Percentiles rank a stretch among this genome's conserved stretches.
Evolutionary conservation across 2,329 filamentous ascomycete genomes (phyloP).

Genomic region (Elsinoe australis): DNA sequence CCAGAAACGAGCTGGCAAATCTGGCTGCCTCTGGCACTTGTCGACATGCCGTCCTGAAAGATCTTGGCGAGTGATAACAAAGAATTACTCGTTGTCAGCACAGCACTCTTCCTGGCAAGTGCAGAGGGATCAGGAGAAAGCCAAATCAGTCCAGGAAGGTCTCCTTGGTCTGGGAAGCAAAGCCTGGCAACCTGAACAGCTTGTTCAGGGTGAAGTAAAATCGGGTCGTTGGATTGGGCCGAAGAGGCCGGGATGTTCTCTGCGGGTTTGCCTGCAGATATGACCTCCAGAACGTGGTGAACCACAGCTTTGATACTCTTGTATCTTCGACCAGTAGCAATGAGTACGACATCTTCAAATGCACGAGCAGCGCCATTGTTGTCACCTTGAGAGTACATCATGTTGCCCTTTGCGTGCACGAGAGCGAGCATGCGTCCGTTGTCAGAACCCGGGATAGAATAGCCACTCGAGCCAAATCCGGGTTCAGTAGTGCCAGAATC

Average conservation of each 20-base stretch:
- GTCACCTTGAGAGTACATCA: slow-evolving; percentile 85
- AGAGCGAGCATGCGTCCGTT: slow-evolving; percentile 91
- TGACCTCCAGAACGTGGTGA: slow-evolving; percentile 62
- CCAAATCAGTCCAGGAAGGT: slow-evolving; percentile 70
- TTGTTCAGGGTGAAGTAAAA: slow-evolving; percentile 74
- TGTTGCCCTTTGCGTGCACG: slow-evolving; percentile 96
- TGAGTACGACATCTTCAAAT: slow-evolving; percentile 90
- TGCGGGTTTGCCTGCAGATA: slow-evolving; percentile 38
- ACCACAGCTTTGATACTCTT: slow-evolving; percentile 72
- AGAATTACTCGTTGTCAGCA: slow-evolving; percentile 93
- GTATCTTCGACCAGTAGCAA: slow-evolving; percentile 66
- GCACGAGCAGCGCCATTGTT: slow-evolving; percentile 72
- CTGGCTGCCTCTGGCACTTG: slow-evolving; percentile 44
- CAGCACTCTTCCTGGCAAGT: slow-evolving; percentile 65
- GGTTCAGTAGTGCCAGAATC: slow-evolving; percentile 37
- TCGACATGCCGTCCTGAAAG: slow-evolving; percentile 91
- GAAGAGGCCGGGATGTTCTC: slow-evolving; percentile 22
- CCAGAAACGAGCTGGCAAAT: slow-evolving; percentile 51
- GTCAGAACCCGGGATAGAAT: slow-evolving; percentile 73
- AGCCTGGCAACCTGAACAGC: slow-evolving; percentile 75
- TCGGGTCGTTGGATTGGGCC: slow-evolving; percentile 47
- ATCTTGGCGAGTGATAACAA: slow-evolving; percentile 93
- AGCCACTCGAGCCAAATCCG: slow-evolving; percentile 72
- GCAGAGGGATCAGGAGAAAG: slow-evolving; percentile 53
- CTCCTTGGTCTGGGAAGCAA: slow-evolving; percentile 68